Evolutionary conservation across 495 filamentous ascomycete genomes (phyloP), one percentile per base, ranked within the genome.

Genomic region (Stereocaulon alpinum): DNA sequence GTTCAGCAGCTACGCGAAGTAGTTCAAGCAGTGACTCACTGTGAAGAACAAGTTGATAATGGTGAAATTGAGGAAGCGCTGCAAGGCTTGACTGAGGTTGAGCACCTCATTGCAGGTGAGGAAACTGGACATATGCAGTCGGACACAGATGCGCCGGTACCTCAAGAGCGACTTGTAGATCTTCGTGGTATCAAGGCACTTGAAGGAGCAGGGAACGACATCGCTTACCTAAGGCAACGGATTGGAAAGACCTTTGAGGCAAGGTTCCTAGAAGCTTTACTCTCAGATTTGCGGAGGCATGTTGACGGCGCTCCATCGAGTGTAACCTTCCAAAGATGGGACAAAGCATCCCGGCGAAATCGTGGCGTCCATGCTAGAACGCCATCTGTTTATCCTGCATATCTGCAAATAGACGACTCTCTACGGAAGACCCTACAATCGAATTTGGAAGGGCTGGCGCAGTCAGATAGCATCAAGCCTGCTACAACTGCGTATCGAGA

Each of bases 181-280:
- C 75, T 99, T 7, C 78, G 91, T 57, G 79, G 81, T 12, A 80
- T 94, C 30, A 85, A 83, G 54, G 91, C 90, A 1, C 75, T 97
- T 14, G 84, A 91, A 64, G 86, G 90, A 4, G 83, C 95, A 15
- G 84, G 81, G 40, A 77, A 82, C 48, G 91, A 94, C 45, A 76
- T 99, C 15, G 76, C 80, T 17, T 81, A 83, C 17, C 70, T 99
- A 41, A 83, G 86, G 52, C 79, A 81, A 60, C 84, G 87, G 6
- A 88, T 97, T 58, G 93, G 94, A 18, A 91, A 86, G 66, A 84
- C 82, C 0, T 96, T 91, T 67, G 93, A 96, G 68, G 71, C 80
- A 12, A 82, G 84, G 20, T 95, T 97, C 66, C 74, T 95, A 53
- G 80, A 86, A 60, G 80, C 86, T 40, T 78, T 99, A 14, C 73